Base-by-base conservation (phyloP, 2,329 filamentous ascomycete genomes). In the Aureobasidium melanogenum region DNA sequence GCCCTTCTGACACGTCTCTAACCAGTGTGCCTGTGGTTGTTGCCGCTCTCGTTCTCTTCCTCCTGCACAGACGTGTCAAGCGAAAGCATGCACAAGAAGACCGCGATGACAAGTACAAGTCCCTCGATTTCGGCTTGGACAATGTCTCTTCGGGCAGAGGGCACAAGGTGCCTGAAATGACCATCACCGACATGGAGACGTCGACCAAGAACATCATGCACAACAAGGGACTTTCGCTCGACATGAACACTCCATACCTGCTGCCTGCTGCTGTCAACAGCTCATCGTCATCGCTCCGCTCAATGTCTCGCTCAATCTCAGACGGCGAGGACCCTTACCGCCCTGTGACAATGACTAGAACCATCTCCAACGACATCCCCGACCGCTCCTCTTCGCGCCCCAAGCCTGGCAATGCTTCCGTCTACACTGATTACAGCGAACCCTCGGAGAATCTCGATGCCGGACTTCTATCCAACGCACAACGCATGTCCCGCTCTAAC, bases 111-210 rank as follows among this genome's bases (percentile, higher is more conserved):
- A 89, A 90, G 67, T 90, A 95, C 74, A 92, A 88, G 70, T 94
- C 91, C 0, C 82, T 97, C 70, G 94, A 99, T 73, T 99, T 97
- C 71, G 94, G 94, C 38, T 75, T 97, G 70, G 90, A 88, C 61
- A 73, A 77, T 7, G 51, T 36, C 14, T 59, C 63, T 1, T 51
- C 66, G 44, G 71, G 69, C 43, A 81, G 78, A 66, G 78, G 78
- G 39, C 66, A 63, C 56, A 73, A 70, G 65, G 70, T 72, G 50
- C 75, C 79, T 66, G 75, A 85, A 74, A 78, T 84, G 80, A 81
- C 78, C 28, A 81, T 89, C 69, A 85, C 85, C 14, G 75, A 80
- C 64, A 65, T 66, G 39, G 75, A 80, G 64, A 78, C 79, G 66
- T 63, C 70, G 43, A 56, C 71, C 28, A 67, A 68, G 50, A 28